Base-by-base conservation (phyloP, 2,329 filamentous ascomycete genomes). In the Exophiala mesophila region DNA sequence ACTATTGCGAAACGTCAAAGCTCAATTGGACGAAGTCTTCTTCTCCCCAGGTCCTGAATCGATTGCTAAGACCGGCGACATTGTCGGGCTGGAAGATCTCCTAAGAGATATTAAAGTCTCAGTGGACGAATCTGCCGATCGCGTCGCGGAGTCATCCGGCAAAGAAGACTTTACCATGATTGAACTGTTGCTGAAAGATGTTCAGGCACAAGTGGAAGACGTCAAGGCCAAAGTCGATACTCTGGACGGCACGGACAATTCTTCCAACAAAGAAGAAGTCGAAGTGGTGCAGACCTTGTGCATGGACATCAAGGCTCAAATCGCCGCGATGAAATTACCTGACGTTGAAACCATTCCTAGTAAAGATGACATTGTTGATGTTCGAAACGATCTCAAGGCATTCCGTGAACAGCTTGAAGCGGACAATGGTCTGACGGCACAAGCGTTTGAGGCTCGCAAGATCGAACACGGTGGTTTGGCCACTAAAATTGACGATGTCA, bases 1-100 rank as follows among this genome's bases (percentile, higher is more conserved):
- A 0, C 80, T 97, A 36, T 73, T 97, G 9, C 80, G 84, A 30
- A 95, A 94, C 60, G 89, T 88, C 21, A 96, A 96, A 61, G 80
- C 83, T 4, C 85, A 85, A 34, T 70, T 97, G 7, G 90, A 96
- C 45, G 88, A 94, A 45, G 77, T 94, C 36, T 77, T 63, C 4
- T 77, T 63, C 4, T 61, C 77, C 18, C 71, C 76, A 1, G 71
- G 89, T 37, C 76, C 80, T 3, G 83, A 88, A 23, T 80, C 85
- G 44, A 70, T 79, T 2, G 80, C 88, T 7, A 77, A 70, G 21
- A 74, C 76, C 31, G 75, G 80, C 42, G 73, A 81, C 29, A 57
- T 82, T n/a, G 73, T 76, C 35, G 66, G 71, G 7, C 62, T 83
- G 1, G 85, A 92, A 56, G 70, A 75, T 1, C 71, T 90, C 3